Conservation (phyloP, 78 protist species). For the Trichosphaerium sp. region DNA sequence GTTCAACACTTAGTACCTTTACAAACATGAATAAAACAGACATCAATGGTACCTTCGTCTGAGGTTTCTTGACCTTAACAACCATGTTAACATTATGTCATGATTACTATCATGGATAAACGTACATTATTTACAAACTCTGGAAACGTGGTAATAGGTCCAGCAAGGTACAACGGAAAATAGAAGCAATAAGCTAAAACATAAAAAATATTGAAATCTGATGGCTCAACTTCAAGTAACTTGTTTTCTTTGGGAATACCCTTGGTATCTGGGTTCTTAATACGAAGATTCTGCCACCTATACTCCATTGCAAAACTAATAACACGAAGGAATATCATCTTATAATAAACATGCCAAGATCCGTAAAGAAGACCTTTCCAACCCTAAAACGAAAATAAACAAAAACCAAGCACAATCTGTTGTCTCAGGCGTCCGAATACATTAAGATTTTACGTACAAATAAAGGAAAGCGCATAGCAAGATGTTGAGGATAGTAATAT, state of each 20-base stretch:
- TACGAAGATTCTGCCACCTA: slow-evolving; percentile 42
- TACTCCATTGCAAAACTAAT: slow-evolving; percentile 44
- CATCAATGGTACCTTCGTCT: slow-evolving; percentile 6
- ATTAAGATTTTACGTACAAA: no score
- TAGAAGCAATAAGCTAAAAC: slow-evolving; percentile 42
- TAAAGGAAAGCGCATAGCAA: no score
- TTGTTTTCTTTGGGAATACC: not conserved
- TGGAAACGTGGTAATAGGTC: slow-evolving; percentile 51
- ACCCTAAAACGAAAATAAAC: no score
- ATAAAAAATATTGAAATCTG: not conserved
- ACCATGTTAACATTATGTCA: no score
- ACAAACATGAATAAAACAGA: slow-evolving; percentile 1
- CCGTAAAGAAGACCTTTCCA: no score
- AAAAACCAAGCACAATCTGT: no score
- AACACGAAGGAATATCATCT: slow-evolving; percentile 31
- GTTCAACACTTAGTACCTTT: slow-evolving; percentile 26
- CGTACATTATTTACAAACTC: not conserved
- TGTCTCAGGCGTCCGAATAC: no score
- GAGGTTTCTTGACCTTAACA: slow-evolving; percentile 28
- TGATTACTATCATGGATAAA: not conserved
- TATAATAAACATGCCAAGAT: slow-evolving; percentile 50
- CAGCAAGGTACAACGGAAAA: slow-evolving; percentile 50
- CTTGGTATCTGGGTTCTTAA: slow-evolving; percentile 14
- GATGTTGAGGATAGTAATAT: no score
- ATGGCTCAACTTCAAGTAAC: not conserved